A percentile compares a stretch with the other conserved stretches of the same genome.
These are phyloP conservation scores for Taphrina sp. DNA, from an alignment of 1,139 yeast genomes.

Conservation along the genomic window DNA sequence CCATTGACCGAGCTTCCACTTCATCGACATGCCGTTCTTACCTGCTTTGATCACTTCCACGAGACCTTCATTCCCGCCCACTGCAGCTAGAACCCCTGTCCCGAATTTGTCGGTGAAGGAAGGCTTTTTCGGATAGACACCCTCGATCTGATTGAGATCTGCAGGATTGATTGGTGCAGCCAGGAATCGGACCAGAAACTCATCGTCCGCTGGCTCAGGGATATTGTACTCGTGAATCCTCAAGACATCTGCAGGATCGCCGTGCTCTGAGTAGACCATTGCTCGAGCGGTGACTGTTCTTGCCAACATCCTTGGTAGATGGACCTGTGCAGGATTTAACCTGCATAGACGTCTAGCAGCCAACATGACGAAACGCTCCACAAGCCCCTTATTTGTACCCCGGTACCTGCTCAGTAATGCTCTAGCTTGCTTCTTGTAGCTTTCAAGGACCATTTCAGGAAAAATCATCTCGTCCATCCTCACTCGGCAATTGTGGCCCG, in stretches of 20 bases:
- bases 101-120: conserved; percentile 56
- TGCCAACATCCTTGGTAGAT: too few species aligned
- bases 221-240: conserved; percentile 18
- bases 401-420: too few species aligned
- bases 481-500: too few species aligned
- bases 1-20: conserved; percentile 76
- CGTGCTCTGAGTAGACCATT: conserved; percentile 32
- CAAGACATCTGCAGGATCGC: conserved; percentile 34
- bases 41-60: conserved; percentile 80
- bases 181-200: conserved; percentile 46
- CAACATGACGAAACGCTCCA: too few species aligned
- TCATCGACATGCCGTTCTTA: conserved; percentile 57
- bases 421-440: too few species aligned
- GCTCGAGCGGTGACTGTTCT: conserved; percentile 24
- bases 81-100: conserved; percentile 60
- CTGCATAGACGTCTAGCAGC: too few species aligned
- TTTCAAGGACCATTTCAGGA: too few species aligned
- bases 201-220: conserved; percentile 16
- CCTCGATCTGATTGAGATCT: conserved; percentile 84
- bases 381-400: too few species aligned
- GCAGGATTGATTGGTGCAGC: conserved; percentile 95
- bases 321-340: too few species aligned
- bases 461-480: too few species aligned
- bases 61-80: conserved; percentile 92
- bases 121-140: conserved; percentile 89